These are phyloP conservation scores for Atkinsonella hypoxylon DNA, from an alignment of 2,329 filamentous ascomycete genomes.

Conservation along the genomic window DNA sequence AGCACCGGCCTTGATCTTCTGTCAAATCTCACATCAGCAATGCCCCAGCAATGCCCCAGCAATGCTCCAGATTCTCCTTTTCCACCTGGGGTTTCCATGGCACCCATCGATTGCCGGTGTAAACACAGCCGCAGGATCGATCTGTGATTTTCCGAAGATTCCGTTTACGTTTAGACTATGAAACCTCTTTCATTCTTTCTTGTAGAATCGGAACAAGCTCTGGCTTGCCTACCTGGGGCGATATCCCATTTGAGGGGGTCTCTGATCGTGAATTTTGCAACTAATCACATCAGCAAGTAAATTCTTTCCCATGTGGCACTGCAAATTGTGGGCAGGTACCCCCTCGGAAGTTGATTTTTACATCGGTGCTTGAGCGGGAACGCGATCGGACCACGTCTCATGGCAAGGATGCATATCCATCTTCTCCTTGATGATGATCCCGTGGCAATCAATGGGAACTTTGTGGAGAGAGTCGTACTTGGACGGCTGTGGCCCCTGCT, in stretches of 20 bases:
- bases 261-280: too few species aligned
- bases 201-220: not conserved
- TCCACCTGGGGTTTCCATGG: too few species aligned
- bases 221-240: not conserved
- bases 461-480: not conserved
- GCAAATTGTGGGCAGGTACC: not conserved
- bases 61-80: too few species aligned
- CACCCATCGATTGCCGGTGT: too few species aligned
- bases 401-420: not conserved
- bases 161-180: too few species aligned
- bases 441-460: not conserved
- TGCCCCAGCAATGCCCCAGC: too few species aligned
- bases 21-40: too few species aligned
- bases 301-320: not conserved
- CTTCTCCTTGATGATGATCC: not conserved
- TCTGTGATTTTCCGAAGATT: too few species aligned
- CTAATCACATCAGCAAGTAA: too few species aligned
- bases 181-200: not conserved
- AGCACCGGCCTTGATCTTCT: too few species aligned
- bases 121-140: too few species aligned
- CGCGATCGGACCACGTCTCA: not conserved
- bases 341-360: not conserved
- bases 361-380: not conserved
- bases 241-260: not conserved
- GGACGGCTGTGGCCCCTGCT: not conserved